phyloP scores from a whole-genome alignment of 1,284 basidiomycete genomes.

The Vanrija sp. region DNA sequence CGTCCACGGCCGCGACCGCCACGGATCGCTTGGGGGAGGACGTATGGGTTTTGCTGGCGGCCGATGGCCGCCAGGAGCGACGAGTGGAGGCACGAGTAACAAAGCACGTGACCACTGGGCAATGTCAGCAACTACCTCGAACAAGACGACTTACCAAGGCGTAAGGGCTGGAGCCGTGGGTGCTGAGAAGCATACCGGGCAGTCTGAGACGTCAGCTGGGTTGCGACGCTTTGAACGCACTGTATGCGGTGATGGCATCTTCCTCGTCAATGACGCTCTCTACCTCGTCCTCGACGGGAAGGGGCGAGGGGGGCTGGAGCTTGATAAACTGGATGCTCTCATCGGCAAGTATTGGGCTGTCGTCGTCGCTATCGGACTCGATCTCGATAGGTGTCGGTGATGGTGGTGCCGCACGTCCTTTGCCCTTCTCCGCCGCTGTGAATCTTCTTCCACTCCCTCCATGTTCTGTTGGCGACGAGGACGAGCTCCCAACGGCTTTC shows the following conservation, averaged over 20 bases:
- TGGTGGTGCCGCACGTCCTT: slow-evolving; percentile 9
- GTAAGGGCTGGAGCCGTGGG: slow-evolving; percentile 38
- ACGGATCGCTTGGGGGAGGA: slow-evolving; percentile 5
- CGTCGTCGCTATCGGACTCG: slow-evolving; percentile 2
- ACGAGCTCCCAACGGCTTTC: too few relatives aligned
- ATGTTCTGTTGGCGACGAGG: too few relatives aligned
- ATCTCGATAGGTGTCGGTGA: slow-evolving; percentile 1
- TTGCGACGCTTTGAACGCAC: slow-evolving; percentile 3
- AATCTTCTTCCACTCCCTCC: neutral
- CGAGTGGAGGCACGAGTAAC: slow-evolving; percentile 37
- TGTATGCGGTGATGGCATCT: slow-evolving; percentile 9
- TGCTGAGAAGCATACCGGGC: slow-evolving; percentile 40
- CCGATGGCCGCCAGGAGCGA: slow-evolving; percentile 37
- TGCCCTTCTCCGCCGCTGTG: slow-evolving; percentile 27
- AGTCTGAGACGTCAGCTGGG: slow-evolving; percentile 23
- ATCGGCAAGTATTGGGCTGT: neutral
- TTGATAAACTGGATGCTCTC: slow-evolving; percentile 14
- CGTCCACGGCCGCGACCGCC: slow-evolving; percentile 17
- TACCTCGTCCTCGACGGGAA: neutral
- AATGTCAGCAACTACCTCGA: neutral
- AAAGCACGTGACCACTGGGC: slow-evolving; percentile 43
- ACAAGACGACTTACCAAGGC: slow-evolving; percentile 27
- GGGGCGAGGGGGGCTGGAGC: neutral
- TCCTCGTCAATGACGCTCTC: slow-evolving; percentile 9
- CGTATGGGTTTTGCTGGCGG: slow-evolving; percentile 33